Conservation (phyloP, 225 moss, liverwort and hornwort genomes). For the Pleurozium schreberi region DNA sequence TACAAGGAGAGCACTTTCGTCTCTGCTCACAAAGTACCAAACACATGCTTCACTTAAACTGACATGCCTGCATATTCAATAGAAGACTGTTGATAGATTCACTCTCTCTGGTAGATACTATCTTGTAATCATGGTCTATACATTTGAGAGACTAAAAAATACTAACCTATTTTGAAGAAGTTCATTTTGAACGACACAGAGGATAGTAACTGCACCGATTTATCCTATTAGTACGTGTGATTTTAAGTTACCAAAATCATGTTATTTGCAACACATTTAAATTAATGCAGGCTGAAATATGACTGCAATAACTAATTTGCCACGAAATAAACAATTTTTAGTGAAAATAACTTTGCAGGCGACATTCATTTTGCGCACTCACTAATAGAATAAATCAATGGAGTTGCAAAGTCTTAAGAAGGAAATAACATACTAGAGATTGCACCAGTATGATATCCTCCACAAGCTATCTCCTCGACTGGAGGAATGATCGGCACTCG, state of each 20-base stretch:
- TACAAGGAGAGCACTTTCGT: background rate
- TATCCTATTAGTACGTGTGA: background rate
- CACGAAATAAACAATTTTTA: background rate
- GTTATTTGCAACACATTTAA: background rate
- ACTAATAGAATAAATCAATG: background rate
- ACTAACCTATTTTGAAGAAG: background rate
- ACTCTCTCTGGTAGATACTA: background rate
- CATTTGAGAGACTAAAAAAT: background rate
- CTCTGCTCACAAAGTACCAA: background rate
- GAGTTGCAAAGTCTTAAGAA: background rate
- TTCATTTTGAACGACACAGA: background rate
- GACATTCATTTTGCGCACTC: background rate
- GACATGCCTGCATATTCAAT: background rate
- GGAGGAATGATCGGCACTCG: slow-evolving; percentile 51
- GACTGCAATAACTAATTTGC: background rate
- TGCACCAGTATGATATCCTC: slow-evolving; percentile 87
- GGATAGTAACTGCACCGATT: background rate
- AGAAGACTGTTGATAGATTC: background rate
- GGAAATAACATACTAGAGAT: slow-evolving; percentile 40
- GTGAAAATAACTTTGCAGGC: background rate
- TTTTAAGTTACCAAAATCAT: background rate
- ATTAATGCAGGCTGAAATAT: background rate
- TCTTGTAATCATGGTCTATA: background rate
- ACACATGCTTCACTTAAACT: background rate
- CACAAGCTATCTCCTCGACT: slow-evolving; percentile 57